phyloP scores from a whole-genome alignment of 1,139 yeast genomes.

The Debaryomycetaceae sp. region DNA sequence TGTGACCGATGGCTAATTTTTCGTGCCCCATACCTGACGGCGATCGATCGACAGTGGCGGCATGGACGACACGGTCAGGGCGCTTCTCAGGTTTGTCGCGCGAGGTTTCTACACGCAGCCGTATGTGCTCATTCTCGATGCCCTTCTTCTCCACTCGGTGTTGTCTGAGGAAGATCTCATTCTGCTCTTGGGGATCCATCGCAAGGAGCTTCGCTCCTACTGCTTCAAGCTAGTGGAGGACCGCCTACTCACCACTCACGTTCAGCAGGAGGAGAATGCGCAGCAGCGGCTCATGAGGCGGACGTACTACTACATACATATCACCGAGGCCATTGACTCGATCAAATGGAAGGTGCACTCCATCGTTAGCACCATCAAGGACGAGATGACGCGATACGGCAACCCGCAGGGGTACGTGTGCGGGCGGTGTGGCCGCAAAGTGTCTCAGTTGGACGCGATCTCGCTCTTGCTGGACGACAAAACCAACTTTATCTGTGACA shows the following conservation, averaged over 20 bases:
- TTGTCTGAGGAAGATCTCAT: constrained; percentile 91
- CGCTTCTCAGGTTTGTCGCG: constrained; percentile 55
- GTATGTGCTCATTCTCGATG: constrained; percentile 83
- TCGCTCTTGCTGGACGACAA: constrained; percentile 75
- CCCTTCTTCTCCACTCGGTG: constrained; percentile 84
- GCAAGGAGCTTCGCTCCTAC: constrained; percentile 80
- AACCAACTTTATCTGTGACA: constrained; percentile 77
- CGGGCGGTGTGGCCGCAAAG: constrained; percentile 77
- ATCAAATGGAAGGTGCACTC: constrained; percentile 95
- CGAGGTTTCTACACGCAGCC: constrained; percentile 86
- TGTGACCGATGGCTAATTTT: too few species aligned
- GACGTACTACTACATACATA: constrained; percentile 82
- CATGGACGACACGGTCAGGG: constrained; percentile 43
- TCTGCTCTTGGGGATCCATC: constrained; percentile 72
- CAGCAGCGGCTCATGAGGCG: constrained; percentile 66
- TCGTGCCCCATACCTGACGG: too few species aligned
- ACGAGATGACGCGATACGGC: constrained; percentile 74
- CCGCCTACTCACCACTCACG: constrained; percentile 59
- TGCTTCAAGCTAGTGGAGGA: constrained; percentile 84
- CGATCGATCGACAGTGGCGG: too few species aligned
- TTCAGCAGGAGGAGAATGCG: constrained; percentile 79
- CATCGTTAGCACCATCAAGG: constrained; percentile 71
- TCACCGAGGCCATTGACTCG: constrained; percentile 91
- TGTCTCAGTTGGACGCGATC: constrained; percentile 83
- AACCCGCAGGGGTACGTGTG: constrained; percentile 95